Conservation (phyloP, 1,284 basidiomycete species). For the Microbotryum scabiosae region DNA sequence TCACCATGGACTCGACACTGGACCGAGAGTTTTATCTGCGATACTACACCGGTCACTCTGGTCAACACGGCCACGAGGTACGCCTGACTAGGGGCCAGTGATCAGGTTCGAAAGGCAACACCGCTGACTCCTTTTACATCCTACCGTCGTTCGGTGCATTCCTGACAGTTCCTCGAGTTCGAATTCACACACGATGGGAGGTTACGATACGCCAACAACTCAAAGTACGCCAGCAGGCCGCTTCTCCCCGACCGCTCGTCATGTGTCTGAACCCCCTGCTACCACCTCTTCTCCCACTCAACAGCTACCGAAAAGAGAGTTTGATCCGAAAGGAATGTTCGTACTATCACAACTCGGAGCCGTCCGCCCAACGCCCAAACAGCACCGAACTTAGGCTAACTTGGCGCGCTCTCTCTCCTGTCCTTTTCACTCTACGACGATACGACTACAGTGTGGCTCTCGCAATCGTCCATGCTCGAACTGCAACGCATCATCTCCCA, state of each 20-base stretch:
- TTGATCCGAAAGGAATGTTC: slow-evolving; percentile 95
- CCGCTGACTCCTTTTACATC: neutral
- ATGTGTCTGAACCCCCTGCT: neutral
- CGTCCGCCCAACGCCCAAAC: too few species aligned
- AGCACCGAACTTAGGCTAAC: neutral
- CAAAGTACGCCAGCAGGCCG: too few species aligned
- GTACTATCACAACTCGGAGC: slow-evolving; percentile 38
- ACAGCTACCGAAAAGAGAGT: slow-evolving; percentile 81
- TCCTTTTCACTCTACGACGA: slow-evolving; percentile 1
- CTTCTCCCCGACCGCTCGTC: too few species aligned
- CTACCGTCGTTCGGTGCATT: neutral
- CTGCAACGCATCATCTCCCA: slow-evolving; percentile 88
- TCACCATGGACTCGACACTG: neutral
- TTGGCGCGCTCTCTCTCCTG: neutral
- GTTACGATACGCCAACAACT: slow-evolving; percentile 97
- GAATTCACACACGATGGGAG: slow-evolving; percentile 87
- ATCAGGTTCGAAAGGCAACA: neutral
- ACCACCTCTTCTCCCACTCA: neutral
- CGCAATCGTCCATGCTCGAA: slow-evolving; percentile 82
- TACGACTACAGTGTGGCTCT: slow-evolving; percentile 71
- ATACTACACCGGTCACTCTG: slow-evolving; percentile 79
- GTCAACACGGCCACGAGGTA: slow-evolving; percentile 86
- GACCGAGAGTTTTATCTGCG: neutral
- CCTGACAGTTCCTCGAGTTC: slow-evolving; percentile 76
- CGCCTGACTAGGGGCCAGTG: neutral